Base-by-base conservation (phyloP, 2,329 filamentous ascomycete species). In the Alternaria atra region DNA sequence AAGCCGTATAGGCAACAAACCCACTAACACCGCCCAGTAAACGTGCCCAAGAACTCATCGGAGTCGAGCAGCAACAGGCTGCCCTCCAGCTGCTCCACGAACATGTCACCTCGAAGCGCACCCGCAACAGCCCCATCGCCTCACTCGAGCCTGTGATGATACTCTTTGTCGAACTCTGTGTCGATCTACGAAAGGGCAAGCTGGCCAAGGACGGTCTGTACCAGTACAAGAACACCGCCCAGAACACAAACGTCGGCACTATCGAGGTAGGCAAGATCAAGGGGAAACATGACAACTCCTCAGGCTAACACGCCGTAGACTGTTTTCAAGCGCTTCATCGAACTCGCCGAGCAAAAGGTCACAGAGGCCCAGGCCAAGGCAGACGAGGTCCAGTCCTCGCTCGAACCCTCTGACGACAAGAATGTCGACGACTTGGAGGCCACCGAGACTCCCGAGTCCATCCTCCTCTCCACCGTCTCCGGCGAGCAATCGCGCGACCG, bases 161-260 rank as follows among this genome's bases (percentile, higher is more conserved):
- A 82, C 90, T 97, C 71, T 90, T 99, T 78, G 94, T 99, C 76
- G 93, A 98, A 83, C 88, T 98, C 61, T 97, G 92, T 71, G 95
- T 99, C 76, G 94, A 98, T 77, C 89, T 97, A 75, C 93, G 95
- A 84, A 99, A 98, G 84, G 95, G 95, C 74, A 99, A 99, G 83
- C 87, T 95, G 63, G 95, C 94, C 81, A 99, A 99, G 87, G 95
- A 99, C 84, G 95, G 95, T 64, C 87, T 99, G 50, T 99, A 98
- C 81, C 95, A 97, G 81, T 99, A 99, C 88, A 99, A 99, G 87
- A 99, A 99, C 82, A 98, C 97, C 71, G 94, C 94, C 57, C 95
- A 99, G 82, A 99, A 99, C 84, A 97, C 94, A 73, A 98, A 98
- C 79, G 93, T 99, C 70, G 93, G 89, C 73, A 99, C 95, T 64